These are phyloP conservation scores for Neoboletus brunneissimus DNA, from an alignment of 768 basidiomycete genomes.

Conservation along the genomic window DNA sequence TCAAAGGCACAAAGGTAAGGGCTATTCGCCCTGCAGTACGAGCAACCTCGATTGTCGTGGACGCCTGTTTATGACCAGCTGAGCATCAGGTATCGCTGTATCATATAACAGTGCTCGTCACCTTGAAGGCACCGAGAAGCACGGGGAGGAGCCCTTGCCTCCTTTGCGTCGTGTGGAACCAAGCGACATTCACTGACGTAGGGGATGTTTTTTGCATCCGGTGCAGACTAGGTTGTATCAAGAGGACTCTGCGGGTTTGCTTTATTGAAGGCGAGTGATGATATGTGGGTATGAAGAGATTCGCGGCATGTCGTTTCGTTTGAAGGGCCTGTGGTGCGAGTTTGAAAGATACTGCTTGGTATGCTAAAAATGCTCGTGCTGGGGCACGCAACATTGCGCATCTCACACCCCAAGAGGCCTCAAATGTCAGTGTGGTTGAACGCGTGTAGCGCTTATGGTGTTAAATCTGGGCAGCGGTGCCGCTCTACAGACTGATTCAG, in stretches of 20 bases:
- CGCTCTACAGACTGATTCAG: neutral
- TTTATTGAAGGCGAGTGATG: neutral
- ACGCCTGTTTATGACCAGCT: slow-evolving; percentile 47
- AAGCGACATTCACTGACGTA: slow-evolving; percentile 8
- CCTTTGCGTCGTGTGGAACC: slow-evolving; percentile 42
- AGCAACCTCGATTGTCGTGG: slow-evolving; percentile 68
- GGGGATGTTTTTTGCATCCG: slow-evolving; percentile 4
- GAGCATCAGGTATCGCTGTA: neutral
- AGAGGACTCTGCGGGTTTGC: slow-evolving; percentile 5
- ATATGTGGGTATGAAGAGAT: neutral
- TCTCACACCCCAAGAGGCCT: slow-evolving; percentile 33
- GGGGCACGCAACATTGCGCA: slow-evolving; percentile 54
- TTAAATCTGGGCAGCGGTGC: slow-evolving; percentile 1
- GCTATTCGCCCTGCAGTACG: slow-evolving; percentile 69
- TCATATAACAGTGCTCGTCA: slow-evolving; percentile 9
- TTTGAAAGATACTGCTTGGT: slow-evolving; percentile 1
- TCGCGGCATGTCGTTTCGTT: neutral
- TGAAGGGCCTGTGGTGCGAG: neutral
- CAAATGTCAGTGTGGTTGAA: neutral
- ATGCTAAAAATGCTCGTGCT: slow-evolving; percentile 5
- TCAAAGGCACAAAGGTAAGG: slow-evolving; percentile 70
- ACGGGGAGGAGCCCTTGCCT: slow-evolving; percentile 44
- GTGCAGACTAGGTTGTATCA: neutral
- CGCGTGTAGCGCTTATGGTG: slow-evolving; percentile 1
- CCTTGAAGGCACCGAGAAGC: slow-evolving; percentile 67